Base-by-base conservation (phyloP, 164 flowering plant genomes). In the Piper longum region DNA sequence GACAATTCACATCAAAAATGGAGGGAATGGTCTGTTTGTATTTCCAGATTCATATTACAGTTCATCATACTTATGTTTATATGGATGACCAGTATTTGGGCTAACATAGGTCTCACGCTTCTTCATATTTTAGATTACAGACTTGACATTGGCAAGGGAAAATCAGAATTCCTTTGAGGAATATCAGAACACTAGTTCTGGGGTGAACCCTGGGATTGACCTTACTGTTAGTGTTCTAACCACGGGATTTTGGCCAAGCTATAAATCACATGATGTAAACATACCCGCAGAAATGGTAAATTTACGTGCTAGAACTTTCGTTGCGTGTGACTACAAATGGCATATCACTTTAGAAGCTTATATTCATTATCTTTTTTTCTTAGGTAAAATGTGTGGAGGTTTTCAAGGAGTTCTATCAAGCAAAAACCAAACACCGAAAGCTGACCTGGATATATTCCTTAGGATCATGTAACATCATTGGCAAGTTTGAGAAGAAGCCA, bases 1-100 rank as follows among this genome's bases (percentile, higher is more conserved):
- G 95, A 55, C 98, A 91, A 78, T 91, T 91, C 73, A 91, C 98
- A 13, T 91, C 98, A 42, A 91, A 89, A 79, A 91, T 91, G 98
- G 98, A 91, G 80, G 93, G 98, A 39, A 91, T 89, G 98, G 98
- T 88, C 4, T 70, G 86, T 74, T 63, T 26, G 36, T 26, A 26
- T 0, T 60, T 57, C 4, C 42, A 14, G 14, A 9, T 12, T 48
- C 14, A 9, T 48, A 14, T 9, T 9, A 3, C 52, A 3, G 14
- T 48, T 2, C 9, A 14, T 48, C 3, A 13, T 9, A 48, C 11
- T 13, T 42, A 57, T 18, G n/a, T 60, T 13, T 18, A 26, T 41
- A 18, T 64, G 7, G 26, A 26, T 54, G 51, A 41, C 56, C 26
- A 54, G 26, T 16, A 54, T 16, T 36, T 58, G 11, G 16, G 36